Percentiles rank a stretch among this genome's conserved stretches.
Conservation (phyloP, 495 filamentous ascomycete genomes). For the Glutinoglossum americanum region DNA sequence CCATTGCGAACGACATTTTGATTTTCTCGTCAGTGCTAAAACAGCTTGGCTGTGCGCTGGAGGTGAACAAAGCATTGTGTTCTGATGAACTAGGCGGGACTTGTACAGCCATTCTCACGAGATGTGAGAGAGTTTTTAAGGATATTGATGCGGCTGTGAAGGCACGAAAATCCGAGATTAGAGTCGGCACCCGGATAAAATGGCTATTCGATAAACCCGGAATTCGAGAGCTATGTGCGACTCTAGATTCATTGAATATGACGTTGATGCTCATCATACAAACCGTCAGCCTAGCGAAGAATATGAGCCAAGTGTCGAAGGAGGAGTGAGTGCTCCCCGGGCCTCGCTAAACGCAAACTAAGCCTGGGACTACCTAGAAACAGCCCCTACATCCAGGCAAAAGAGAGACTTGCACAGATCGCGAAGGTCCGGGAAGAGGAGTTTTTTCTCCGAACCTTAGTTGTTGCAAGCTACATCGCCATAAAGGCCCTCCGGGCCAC, state of each 20-base stretch:
- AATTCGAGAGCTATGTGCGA: not conserved
- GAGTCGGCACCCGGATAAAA: not conserved
- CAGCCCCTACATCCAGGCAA: too few relatives aligned
- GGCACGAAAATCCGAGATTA: not conserved
- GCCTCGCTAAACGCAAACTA: too few relatives aligned
- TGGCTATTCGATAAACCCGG: not conserved
- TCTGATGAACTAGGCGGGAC: not conserved
- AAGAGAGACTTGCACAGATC: too few relatives aligned
- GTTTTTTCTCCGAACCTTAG: too few relatives aligned
- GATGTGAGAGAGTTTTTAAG: not conserved
- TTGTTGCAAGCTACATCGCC: too few relatives aligned
- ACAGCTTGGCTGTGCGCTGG: not conserved
- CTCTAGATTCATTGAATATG: not conserved
- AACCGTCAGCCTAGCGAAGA: not conserved
- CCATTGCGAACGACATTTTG: not conserved
- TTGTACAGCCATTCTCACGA: not conserved
- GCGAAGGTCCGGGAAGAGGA: too few relatives aligned
- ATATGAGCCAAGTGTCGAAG: too few relatives aligned
- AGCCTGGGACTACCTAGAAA: too few relatives aligned
- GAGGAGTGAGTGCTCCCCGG: too few relatives aligned
- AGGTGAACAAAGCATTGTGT: not conserved
- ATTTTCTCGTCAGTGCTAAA: not conserved
- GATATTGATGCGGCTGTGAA: not conserved
- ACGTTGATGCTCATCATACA: not conserved
- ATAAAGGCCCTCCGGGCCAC: too few relatives aligned